Evolutionary conservation across 2,329 filamentous ascomycete genomes (phyloP).

Genomic region (Harringtonia lauricola): DNA sequence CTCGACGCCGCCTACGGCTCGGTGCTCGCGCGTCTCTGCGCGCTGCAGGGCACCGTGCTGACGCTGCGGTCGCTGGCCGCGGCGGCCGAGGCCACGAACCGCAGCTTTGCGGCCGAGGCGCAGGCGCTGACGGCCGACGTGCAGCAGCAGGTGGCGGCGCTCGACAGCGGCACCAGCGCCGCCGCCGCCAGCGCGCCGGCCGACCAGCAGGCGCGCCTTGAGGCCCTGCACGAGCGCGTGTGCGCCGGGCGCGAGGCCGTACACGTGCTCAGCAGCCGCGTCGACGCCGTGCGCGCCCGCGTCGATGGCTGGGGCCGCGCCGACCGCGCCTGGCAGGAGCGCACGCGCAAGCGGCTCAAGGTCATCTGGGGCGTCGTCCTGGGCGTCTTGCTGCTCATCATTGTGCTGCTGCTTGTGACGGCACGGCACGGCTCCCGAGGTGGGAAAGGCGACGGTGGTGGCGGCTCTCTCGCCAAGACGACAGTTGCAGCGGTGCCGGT

Average conservation of each 20-base stretch:
- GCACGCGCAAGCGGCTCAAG: slow-evolving; percentile 50
- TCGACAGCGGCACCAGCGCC: neutral
- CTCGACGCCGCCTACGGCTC: slow-evolving; percentile 68
- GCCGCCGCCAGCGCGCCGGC: slow-evolving; percentile 47
- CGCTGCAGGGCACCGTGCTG: slow-evolving; percentile 52
- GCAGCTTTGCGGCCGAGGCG: slow-evolving; percentile 49
- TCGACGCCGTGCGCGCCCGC: slow-evolving; percentile 50
- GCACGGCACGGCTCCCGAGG: slow-evolving; percentile 17
- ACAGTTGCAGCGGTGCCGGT: neutral
- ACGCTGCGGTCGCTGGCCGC: slow-evolving; percentile 57
- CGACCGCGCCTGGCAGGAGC: slow-evolving; percentile 58
- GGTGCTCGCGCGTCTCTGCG: slow-evolving; percentile 56
- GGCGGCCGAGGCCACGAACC: slow-evolving; percentile 45
- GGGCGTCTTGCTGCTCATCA: slow-evolving; percentile 33
- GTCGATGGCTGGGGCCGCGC: slow-evolving; percentile 58
- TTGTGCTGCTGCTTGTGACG: slow-evolving; percentile 30
- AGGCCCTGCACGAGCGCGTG: slow-evolving; percentile 50
- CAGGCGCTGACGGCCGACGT: slow-evolving; percentile 49
- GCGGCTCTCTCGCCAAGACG: no score
- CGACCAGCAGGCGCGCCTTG: slow-evolving; percentile 52
- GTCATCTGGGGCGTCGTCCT: slow-evolving; percentile 51
- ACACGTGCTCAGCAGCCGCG: slow-evolving; percentile 45
- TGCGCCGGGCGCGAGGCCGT: slow-evolving; percentile 48
- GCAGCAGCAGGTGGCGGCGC: slow-evolving; percentile 36
- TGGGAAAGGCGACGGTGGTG: slow-evolving; percentile 1